Base-by-base conservation (phyloP, 352 stramenopile species). In the Globisporangium abappressorium region DNA sequence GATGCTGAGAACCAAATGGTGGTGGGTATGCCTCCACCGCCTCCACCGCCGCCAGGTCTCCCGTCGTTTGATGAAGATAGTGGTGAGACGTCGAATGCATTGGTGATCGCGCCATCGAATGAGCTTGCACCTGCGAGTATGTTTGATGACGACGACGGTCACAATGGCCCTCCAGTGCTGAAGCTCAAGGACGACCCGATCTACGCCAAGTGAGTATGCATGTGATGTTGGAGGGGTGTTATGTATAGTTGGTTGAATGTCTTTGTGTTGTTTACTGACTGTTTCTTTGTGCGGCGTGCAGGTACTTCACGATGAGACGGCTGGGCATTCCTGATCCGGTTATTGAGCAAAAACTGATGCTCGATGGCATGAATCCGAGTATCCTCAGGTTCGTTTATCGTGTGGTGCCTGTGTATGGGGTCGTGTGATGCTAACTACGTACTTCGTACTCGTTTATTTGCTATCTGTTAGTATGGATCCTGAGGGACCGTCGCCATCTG, bases 171-270 rank as follows among this genome's bases (percentile, higher is more conserved):
- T 49, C 34, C 75, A 9, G 65, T 93, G 51, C 75, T 95, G 56
- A 95, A 95, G 68, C 75, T 95, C 60, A 95, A 95, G 68, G 84
- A 95, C 61, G 87, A 95, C 53, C 85, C 85, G 11, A 49, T 84
- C 11, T 95, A 91, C 57, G 85, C 84, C 64, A 93, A 90, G 80
- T 89, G 74, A 62, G 73, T 65, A 0, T 47, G 36, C 36, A 43
- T 43, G 36, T 43, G 36, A 43, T 5, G 15, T 15, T 43, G 36
- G 36, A 43, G 36, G 11, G 14, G 36, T 43, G 15, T 43, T 18
- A 18, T 15, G 15, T 43, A 11, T 20, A 14, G 20, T 26, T 15
- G 18, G 46, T 54, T 8, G 46, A 54, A 12, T 22, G 7, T 26
- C 11, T 20, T 15, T 26, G 3, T 30, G 3, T 11, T 9, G 20